Base-by-base conservation (phyloP, 78 protist species). In the Polysphondylium violaceum region DNA sequence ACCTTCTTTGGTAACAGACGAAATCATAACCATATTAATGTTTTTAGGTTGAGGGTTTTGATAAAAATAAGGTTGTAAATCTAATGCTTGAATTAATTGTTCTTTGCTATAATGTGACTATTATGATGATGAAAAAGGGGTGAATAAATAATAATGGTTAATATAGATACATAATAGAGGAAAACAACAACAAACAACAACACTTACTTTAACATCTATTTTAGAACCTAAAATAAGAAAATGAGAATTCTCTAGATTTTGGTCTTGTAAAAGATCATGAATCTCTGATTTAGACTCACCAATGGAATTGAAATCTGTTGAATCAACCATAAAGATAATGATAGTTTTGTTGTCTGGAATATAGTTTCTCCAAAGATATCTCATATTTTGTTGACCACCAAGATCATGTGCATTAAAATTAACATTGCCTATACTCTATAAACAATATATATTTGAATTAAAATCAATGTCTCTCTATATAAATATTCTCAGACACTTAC, bases 321-420 rank as follows among this genome's bases (percentile, higher is more conserved):
- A 44, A 43, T 83, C 91, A 31, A 83, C 73, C 75, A 83, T 27
- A 23, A 69, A 83, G n/a, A 83, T 2, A 40, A 83, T 74, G 29
- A 83, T 69, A 7, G 61, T 51, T 29, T 79, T 67, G 5, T n/a
- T 3, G 68, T 55, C 60, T 33, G 51, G 51, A n/a, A 56, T 21
- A 43, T 83, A 83, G 47, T 68, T 27, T 83, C 43, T 67, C 91
- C 91, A 83, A 2, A 83, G 14, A 5, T 14, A 25, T 69, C 79
- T 83, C 19, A 83, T 36, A 35, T 29, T 41, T 12, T 58, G 27
- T 36, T 83, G 91, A 6, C 91, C 91, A 58, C 91, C 91, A 41
- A 83, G 58, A 69, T 83, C 91, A 74, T 63, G 58, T 44, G 91
- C 91, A 27, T 55, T 67, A 59, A 83, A 83, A 12, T 31, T 67